A percentile compares a stretch with the other conserved stretches of the same genome.
phyloP scores from a whole-genome alignment of 2,329 filamentous ascomycete species.

The Penicillium sp. region DNA sequence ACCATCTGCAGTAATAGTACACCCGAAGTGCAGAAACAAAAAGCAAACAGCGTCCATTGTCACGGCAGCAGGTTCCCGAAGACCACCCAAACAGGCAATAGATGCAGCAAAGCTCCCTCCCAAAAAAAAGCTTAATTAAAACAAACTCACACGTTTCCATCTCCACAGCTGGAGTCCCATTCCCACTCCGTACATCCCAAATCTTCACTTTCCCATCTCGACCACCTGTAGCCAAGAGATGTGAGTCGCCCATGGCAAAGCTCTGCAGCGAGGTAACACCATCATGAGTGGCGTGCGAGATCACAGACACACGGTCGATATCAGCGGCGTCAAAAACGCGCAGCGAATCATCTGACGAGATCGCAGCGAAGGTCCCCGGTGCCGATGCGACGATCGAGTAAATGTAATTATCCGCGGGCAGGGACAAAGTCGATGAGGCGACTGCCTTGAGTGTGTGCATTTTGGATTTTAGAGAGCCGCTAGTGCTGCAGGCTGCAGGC shows the following conservation, averaged over 20 bases:
- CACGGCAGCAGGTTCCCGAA: conserved; percentile 2
- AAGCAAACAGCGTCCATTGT: conserved; percentile 1
- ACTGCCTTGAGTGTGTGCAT: conserved; percentile 38
- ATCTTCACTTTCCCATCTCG: conserved; percentile 43
- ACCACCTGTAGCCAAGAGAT: conserved; percentile 38
- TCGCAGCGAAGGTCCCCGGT: conserved; percentile 39
- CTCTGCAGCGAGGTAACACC: conserved; percentile 41
- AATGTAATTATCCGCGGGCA: conserved; percentile 45
- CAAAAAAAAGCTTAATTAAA: conserved; percentile 2
- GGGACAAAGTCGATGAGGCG: conserved; percentile 39
- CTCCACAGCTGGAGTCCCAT: conserved; percentile 29
- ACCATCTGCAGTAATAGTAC: background rate
- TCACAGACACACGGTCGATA: conserved; percentile 27
- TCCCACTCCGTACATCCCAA: conserved; percentile 41
- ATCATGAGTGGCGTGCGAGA: conserved; percentile 26
- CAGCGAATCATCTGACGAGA: conserved; percentile 48
- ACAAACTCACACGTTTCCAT: conserved; percentile 37
- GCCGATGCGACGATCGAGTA: conserved; percentile 39
- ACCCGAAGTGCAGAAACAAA: conserved; percentile 7
- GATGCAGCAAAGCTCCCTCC: background rate
- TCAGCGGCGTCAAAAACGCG: conserved; percentile 41
- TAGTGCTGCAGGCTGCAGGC: background rate
- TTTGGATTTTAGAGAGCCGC: background rate
- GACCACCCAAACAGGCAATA: conserved; percentile 3
- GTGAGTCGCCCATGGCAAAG: conserved; percentile 27